These are phyloP conservation scores for Phytophthora melonis DNA, from an alignment of 352 stramenopile species.

Conservation along the genomic window DNA sequence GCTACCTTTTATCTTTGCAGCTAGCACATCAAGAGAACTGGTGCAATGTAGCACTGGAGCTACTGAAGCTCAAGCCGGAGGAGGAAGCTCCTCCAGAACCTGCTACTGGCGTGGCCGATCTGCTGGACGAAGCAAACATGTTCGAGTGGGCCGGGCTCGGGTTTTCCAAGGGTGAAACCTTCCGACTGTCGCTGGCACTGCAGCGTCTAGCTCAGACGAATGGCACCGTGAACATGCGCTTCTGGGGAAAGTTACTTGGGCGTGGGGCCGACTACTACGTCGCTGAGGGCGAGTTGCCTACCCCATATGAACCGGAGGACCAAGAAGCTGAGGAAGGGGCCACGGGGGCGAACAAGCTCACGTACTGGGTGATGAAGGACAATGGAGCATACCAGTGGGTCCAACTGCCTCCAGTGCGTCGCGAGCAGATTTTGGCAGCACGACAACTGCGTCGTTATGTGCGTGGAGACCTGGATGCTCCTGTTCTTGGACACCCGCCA, in stretches of 20 bases:
- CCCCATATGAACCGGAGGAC: constrained; percentile 68
- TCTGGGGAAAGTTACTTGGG: constrained; percentile 91
- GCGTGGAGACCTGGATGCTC: constrained; percentile 82
- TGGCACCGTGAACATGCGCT: constrained; percentile 75
- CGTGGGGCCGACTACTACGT: constrained; percentile 85
- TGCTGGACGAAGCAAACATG: constrained; percentile 86
- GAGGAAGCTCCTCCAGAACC: constrained; percentile 56
- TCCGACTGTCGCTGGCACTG: constrained; percentile 72
- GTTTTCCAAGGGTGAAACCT: constrained; percentile 79
- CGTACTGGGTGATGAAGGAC: constrained; percentile 92
- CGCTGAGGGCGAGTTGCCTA: constrained; percentile 75
- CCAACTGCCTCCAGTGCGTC: constrained; percentile 78
- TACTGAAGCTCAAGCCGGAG: constrained; percentile 62
- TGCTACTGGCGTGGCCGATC: constrained; percentile 58
- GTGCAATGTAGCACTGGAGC: constrained; percentile 66
- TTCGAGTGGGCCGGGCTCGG: constrained; percentile 83
- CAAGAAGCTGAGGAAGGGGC: constrained; percentile 70
- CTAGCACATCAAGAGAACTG: constrained; percentile 71
- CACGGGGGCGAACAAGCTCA: constrained; percentile 87
- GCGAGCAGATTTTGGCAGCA: constrained; percentile 82
- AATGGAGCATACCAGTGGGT: constrained; percentile 84
- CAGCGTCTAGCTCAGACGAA: constrained; percentile 67
- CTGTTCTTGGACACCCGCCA: constrained; percentile 83
- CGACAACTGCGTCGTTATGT: constrained; percentile 85
- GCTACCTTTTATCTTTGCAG: constrained; percentile 24